phyloP scores from a whole-genome alignment of 352 stramenopile species.

The Pythium sukuiense region DNA sequence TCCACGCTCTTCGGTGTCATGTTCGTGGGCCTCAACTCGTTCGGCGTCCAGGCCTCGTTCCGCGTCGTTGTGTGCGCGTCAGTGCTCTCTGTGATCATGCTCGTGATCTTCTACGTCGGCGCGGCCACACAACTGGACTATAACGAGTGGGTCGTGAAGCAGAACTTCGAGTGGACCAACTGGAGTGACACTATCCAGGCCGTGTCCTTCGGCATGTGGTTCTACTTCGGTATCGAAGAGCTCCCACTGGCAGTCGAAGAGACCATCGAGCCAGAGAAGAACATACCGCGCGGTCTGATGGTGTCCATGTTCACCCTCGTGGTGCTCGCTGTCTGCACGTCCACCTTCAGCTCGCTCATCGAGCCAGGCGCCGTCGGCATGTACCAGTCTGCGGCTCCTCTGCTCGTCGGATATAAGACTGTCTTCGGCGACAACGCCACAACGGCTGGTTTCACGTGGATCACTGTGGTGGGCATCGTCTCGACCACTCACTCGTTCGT shows the following conservation, averaged over 20 bases:
- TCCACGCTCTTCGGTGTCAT: constrained; percentile 47
- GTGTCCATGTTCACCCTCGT: constrained; percentile 47
- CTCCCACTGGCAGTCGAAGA: constrained; percentile 61
- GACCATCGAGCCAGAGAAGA: constrained; percentile 59
- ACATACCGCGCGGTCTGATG: constrained; percentile 51
- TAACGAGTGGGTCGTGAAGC: constrained; percentile 38
- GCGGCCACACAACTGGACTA: constrained; percentile 46
- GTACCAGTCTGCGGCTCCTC: constrained; percentile 32
- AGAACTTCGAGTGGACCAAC: constrained; percentile 44
- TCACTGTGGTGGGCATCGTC: constrained; percentile 49
- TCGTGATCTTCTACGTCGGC: constrained; percentile 56
- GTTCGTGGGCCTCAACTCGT: constrained; percentile 53
- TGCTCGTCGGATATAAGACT: constrained; percentile 58
- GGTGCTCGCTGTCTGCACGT: constrained; percentile 41
- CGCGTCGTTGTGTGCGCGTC: constrained; percentile 46
- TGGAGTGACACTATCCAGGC: constrained; percentile 37
- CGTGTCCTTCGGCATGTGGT: constrained; percentile 56
- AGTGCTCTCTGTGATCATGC: constrained; percentile 39
- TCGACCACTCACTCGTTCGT: constrained; percentile 58
- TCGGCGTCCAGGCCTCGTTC: constrained; percentile 51
- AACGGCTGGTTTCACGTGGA: constrained; percentile 53
- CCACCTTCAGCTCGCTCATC: constrained; percentile 53
- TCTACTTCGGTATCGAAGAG: constrained; percentile 70
- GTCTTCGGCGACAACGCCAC: constrained; percentile 55
- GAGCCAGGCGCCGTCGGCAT: constrained; percentile 36